Conservation (phyloP, 176 grass and related monocot species). For the Ananas comosus region DNA sequence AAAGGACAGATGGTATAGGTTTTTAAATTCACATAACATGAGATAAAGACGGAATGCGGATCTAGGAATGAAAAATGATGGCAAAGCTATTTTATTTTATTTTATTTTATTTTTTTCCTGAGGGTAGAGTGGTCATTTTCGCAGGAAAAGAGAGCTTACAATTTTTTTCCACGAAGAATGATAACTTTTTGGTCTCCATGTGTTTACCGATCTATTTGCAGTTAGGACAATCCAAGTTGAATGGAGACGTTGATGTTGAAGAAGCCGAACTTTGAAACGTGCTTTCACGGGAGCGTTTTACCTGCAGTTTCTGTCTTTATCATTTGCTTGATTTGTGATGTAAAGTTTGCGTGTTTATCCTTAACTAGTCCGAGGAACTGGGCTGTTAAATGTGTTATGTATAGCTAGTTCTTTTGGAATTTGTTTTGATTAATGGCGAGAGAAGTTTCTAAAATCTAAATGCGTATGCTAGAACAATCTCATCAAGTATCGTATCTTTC, state of each 20-base stretch:
- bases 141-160: no score
- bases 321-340: constrained; percentile 39
- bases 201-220: constrained; percentile 18
- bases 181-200: not conserved
- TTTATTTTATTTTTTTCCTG: not conserved
- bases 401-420: constrained; percentile 40
- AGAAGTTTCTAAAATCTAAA: constrained; percentile 33
- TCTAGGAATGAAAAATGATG: no score
- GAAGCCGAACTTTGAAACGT: constrained; percentile 6
- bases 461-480: constrained; percentile 24
- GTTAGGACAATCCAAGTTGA: constrained; percentile 53
- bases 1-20: no score
- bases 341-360: constrained; percentile 24
- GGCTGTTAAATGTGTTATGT: constrained; percentile 27
- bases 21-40: no score
- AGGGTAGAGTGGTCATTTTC: not conserved
- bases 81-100: not conserved
- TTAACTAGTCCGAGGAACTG: constrained; percentile 23
- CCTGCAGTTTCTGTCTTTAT: constrained; percentile 12
- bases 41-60: no score
- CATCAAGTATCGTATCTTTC: constrained; percentile 5
- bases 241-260: constrained; percentile 56
- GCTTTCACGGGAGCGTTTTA: constrained; percentile 20
- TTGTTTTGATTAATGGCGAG: constrained; percentile 27
- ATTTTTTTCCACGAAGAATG: no score